Evolutionary conservation across 495 filamentous ascomycete genomes (phyloP).

Genomic region (Penicillium egyptiacum): DNA sequence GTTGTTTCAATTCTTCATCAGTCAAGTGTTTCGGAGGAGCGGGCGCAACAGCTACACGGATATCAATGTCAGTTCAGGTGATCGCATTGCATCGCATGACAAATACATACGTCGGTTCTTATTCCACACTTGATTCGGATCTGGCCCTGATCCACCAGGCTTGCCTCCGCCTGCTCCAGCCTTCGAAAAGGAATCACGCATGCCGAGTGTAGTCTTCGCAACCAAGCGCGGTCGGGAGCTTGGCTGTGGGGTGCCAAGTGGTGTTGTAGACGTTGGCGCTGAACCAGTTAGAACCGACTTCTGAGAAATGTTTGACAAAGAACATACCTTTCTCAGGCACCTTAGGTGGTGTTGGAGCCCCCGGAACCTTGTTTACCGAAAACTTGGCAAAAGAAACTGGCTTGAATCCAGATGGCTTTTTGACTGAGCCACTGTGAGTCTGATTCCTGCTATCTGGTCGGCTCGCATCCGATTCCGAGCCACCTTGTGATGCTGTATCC

Average conservation of each 20-base stretch:
- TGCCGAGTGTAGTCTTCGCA: conserved; percentile 62
- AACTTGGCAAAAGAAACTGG: conserved; percentile 89
- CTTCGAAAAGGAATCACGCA: conserved; percentile 54
- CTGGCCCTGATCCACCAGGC: conserved; percentile 55
- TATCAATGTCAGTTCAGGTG: conserved; percentile 29
- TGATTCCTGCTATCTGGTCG: conserved; percentile 59
- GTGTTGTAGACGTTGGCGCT: conserved; percentile 45
- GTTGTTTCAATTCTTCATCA: conserved; percentile 94
- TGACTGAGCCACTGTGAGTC: conserved; percentile 67
- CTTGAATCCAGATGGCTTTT: conserved; percentile 88
- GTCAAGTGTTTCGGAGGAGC: conserved; percentile 89
- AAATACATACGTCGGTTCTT: conserved; percentile 83
- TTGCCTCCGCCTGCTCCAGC: conserved; percentile 42
- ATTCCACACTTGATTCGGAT: conserved; percentile 89
- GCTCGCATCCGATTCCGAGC: conserved; percentile 51
- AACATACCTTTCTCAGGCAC: conserved; percentile 55
- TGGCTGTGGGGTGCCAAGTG: conserved; percentile 42
- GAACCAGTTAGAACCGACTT: not conserved
- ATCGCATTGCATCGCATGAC: conserved; percentile 3
- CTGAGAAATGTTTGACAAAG: not conserved
- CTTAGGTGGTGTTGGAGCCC: conserved; percentile 55
- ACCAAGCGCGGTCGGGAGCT: conserved; percentile 60
- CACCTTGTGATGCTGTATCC: conserved; percentile 47
- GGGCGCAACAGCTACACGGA: conserved; percentile 64
- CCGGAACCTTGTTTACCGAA: conserved; percentile 51